Evolutionary conservation across 2,329 filamentous ascomycete genomes (phyloP), one percentile per base, ranked within the genome.

Genomic region (Venturia pyrina): DNA sequence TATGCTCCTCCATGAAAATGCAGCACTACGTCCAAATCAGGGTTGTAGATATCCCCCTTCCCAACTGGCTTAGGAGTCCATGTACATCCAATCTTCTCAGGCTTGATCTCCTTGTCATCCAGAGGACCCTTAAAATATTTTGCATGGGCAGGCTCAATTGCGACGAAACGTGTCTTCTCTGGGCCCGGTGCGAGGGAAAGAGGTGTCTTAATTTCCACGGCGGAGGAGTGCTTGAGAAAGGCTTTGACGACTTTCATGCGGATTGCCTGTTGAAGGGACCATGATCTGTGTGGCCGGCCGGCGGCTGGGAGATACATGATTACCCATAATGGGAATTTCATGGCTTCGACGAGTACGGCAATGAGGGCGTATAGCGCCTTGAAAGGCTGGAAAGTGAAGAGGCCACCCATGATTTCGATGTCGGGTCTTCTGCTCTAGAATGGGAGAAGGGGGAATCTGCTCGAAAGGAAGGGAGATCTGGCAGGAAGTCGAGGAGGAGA

Each of bases 1-100:
- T 76, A 83, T 0, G 78, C 80, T 50, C 81, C 81, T 59, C 81
- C 80, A 69, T 83, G 81, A 65, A 82, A 73, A 67, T 82, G 81
- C 6, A 82, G 72, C 8, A 81, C 70, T 1, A 82, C 75, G 1
- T 69, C 73, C 63, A 71, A 74, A 1, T 69, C 73, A 62, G 70
- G 67, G 44, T 68, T 67, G 48, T 72, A 28, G 41, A 43, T 63
- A 62, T 50, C 56, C 40, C 32, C 44, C 66, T 57, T 50, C 13
- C 56, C 44, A 44, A 72, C 65, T 7, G 72, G 71, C 17, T 68
- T 68, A 7, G 78, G 76, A 66, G 77, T 80, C 78, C 78, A 80
- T 2, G 77, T 78, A 10, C 71, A 77, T 24, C 78, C 78, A 17
- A 79, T 74, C 7, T 72, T 69, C 1, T 69, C 71, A 3, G 78